Percentiles rank a stretch among this genome's conserved stretches.
These are phyloP conservation scores for Hanseniaspora lachancei DNA, from an alignment of 805 yeast genomes.

Conservation along the genomic window DNA sequence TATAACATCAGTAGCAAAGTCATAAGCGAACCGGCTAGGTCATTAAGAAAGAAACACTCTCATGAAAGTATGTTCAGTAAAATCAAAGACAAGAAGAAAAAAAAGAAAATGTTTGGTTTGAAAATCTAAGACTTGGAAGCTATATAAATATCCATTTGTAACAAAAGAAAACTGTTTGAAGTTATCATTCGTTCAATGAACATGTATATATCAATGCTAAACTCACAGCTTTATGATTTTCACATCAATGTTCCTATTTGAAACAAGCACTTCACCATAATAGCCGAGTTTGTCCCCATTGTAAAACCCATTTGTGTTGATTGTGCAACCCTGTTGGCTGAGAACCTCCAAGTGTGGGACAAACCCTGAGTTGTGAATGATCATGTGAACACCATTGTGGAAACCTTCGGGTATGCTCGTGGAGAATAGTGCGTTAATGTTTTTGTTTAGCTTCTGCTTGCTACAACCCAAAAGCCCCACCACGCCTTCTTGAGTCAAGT, in stretches of 20 bases:
- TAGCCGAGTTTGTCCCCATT: constrained; percentile 1
- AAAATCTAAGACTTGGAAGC: background rate
- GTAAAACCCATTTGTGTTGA: constrained; percentile 3
- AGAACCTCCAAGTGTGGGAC: constrained; percentile 8
- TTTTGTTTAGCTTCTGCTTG: constrained; percentile 22
- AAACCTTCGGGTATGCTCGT: background rate
- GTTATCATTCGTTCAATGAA: background rate
- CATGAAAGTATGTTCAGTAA: background rate
- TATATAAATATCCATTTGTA: background rate
- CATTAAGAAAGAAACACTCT: background rate
- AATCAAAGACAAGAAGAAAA: background rate
- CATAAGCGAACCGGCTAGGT: background rate
- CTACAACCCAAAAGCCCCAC: background rate
- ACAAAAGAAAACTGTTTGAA: background rate
- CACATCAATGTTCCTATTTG: constrained; percentile 1
- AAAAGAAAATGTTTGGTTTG: constrained; percentile 8
- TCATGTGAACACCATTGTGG: background rate
- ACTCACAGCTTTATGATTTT: background rate
- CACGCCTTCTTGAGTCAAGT: background rate
- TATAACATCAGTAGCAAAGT: background rate
- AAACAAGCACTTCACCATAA: background rate
- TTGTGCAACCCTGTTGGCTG: background rate
- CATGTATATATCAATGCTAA: background rate
- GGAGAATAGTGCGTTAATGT: background rate
- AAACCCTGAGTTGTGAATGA: constrained; percentile 6